These are phyloP conservation scores for Benincasa hispida DNA, from an alignment of 306 rosid genomes.

Conservation along the genomic window DNA sequence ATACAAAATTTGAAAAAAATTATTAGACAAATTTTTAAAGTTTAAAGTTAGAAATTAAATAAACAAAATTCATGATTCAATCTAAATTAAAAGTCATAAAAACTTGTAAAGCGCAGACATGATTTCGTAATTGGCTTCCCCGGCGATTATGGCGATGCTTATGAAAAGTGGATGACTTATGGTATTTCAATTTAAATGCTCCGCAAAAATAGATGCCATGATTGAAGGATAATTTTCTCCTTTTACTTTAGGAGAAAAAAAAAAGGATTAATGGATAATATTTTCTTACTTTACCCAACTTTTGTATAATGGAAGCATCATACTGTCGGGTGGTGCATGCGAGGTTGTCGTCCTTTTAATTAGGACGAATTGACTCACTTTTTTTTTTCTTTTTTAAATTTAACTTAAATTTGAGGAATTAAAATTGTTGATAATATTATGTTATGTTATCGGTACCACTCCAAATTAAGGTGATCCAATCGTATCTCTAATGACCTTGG, in stretches of 20 bases:
- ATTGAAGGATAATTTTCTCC: constrained; percentile 35
- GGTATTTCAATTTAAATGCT: background rate
- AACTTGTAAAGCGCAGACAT: background rate
- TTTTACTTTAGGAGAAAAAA: background rate
- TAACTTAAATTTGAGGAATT: background rate
- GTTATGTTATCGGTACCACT: too few species aligned
- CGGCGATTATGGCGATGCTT: background rate
- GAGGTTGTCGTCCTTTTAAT: background rate
- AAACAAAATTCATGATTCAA: too few species aligned
- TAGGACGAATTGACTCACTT: background rate
- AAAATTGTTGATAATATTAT: background rate
- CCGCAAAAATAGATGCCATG: constrained; percentile 32
- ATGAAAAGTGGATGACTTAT: background rate
- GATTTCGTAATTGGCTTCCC: background rate
- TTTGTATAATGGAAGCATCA: background rate
- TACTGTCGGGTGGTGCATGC: constrained; percentile 2
- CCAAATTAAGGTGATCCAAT: too few species aligned
- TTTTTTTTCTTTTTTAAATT: background rate
- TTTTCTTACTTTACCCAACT: background rate
- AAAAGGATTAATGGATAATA: background rate
- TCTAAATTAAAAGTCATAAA: too few species aligned
- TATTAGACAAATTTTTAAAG: too few species aligned
- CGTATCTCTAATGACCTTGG: background rate
- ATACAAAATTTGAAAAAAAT: too few species aligned
- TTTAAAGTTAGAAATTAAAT: too few species aligned